Evolutionary conservation across 2,329 filamentous ascomycete species (phyloP).

Genomic region (Lithohypha guttulata): DNA sequence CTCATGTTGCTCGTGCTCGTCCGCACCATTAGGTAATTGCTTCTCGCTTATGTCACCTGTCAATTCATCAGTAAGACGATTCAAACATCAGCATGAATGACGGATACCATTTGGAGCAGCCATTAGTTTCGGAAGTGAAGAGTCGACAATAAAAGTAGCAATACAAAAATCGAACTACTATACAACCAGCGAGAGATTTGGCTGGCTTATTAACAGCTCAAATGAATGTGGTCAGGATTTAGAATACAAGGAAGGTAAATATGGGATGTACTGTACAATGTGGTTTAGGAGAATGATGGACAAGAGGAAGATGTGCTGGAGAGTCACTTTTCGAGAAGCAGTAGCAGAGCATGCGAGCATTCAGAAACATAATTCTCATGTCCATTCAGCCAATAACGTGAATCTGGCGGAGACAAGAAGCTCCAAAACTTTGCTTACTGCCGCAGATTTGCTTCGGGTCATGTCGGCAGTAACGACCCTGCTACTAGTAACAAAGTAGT

Average conservation of each 20-base stretch:
- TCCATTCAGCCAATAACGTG: too few species aligned
- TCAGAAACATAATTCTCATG: too few species aligned
- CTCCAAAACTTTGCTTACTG: too few species aligned
- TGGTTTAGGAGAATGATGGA: conserved; percentile 6
- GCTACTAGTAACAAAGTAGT: too few species aligned
- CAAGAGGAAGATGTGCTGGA: background rate
- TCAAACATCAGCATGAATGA: background rate
- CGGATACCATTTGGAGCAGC: conserved; percentile 20
- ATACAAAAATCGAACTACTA: conserved; percentile 13
- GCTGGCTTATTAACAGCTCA: conserved; percentile 2
- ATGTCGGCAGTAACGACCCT: too few species aligned
- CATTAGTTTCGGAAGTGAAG: conserved; percentile 16
- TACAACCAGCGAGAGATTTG: conserved; percentile 13
- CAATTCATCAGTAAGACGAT: background rate
- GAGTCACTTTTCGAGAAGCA: conserved; percentile 3
- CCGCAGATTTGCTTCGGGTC: too few species aligned
- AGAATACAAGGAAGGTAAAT: conserved; percentile 16
- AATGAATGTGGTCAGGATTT: conserved; percentile 17
- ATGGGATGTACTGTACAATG: conserved; percentile 10
- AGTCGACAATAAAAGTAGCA: conserved; percentile 12
- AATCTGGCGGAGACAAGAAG: too few species aligned
- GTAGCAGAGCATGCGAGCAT: background rate
- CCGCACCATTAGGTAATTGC: background rate
- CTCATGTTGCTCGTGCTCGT: conserved; percentile 14
- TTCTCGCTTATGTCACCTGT: conserved; percentile 1